Evolutionary conservation across 768 basidiomycete species (phyloP), one percentile per base, ranked within the genome.

Genomic region (Kwoniella shandongensis): DNA sequence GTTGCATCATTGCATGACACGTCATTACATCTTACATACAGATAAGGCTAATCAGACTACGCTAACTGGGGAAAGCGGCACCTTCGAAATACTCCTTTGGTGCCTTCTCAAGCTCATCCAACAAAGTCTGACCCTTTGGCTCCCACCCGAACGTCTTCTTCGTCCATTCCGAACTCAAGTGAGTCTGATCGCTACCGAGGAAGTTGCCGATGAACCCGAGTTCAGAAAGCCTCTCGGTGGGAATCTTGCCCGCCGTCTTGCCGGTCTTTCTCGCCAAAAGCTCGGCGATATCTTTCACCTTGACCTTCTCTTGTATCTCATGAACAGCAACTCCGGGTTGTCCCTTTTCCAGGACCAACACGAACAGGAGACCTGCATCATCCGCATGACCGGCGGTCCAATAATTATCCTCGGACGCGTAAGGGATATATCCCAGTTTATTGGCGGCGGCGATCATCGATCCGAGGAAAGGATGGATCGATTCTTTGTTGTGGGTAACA

Each of bases 331-430:
- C n/a, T 0, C 57, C 65, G 3, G 59, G 26, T 0, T 54, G 18
- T 4, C n/a, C 56, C 25, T 60, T 54, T 40, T 66, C 65, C 45
- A 66, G 30, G 1, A 65, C 65, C n/a, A 69, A 62, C n/a, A 59
- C 59, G 42, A 51, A 66, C 7, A 63, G 32, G 0, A 18, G 20
- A 0, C 59, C 67, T 1, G 60, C 67, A 42, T 69, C 67, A 27
- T 41, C 20, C 18, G 35, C 20, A 49, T 59, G 50, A 7, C 58
- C 56, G 1, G 55, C 56, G 0, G 62, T 53, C 65, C 65, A 64
- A 25, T 50, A 46, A 12, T 45, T 50, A 10, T 54, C 62, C 2
- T 7, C 39, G 29, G 54, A 50, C n/a, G n/a, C n/a, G 38, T 32
- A 45, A 6, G 41, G 42, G 22, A 53, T 23, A 32, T 49, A 50